Conservation (phyloP, 352 stramenopile genomes). For the Phytophthora vignae region DNA sequence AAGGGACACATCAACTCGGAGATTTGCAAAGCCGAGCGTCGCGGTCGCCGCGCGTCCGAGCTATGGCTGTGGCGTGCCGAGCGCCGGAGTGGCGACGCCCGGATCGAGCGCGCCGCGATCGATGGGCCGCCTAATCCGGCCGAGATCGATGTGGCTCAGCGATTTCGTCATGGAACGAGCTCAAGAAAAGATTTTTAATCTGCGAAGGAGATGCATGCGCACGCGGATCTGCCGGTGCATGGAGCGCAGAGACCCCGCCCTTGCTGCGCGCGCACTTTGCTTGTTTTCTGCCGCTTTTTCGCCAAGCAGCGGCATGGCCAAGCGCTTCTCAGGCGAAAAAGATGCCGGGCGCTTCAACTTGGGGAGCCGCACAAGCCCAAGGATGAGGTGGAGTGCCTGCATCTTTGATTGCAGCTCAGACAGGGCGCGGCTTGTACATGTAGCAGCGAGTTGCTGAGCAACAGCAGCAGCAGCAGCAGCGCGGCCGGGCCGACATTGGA, state of each 20-base stretch:
- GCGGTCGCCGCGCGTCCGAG: not conserved
- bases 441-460: not conserved
- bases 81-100: not conserved
- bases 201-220: slow-evolving; percentile 1
- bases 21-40: slow-evolving; percentile 33
- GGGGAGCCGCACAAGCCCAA: not conserved
- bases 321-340: slow-evolving; percentile 23
- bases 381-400: not conserved
- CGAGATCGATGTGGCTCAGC: not conserved
- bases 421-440: no score
- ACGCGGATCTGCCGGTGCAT: slow-evolving; percentile 25
- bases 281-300: slow-evolving; percentile 19
- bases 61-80: slow-evolving; percentile 25
- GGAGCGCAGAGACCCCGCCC: slow-evolving; percentile 19
- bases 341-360: slow-evolving; percentile 22
- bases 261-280: not conserved
- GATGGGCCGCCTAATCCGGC: no score
- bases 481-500: slow-evolving; percentile 17
- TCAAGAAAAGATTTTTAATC: slow-evolving; percentile 27
- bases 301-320: slow-evolving; percentile 14
- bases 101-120: not conserved
- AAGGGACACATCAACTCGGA: slow-evolving; percentile 34
- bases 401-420: not conserved
- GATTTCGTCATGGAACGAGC: not conserved
- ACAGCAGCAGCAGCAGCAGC: not conserved